Evolutionary conservation across 768 basidiomycete genomes (phyloP), one percentile per base, ranked within the genome.

Genomic region (Russula ochroleuca): DNA sequence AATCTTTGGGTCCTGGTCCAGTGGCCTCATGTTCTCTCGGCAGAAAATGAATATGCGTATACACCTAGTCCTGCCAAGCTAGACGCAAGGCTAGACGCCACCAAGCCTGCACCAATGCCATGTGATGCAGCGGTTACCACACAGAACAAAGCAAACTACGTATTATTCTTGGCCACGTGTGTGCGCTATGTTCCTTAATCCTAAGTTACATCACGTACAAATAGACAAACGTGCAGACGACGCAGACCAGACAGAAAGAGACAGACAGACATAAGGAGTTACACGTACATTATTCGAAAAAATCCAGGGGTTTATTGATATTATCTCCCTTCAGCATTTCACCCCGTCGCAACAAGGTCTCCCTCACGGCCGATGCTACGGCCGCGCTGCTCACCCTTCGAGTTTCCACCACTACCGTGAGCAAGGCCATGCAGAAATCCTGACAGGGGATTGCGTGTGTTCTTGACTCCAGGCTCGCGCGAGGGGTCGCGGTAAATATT

Each of bases 1-100:
- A 81, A 64, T 85, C 83, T 69, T 87, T 85, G 1, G 81, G 79
- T 0, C 79, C 80, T 25, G 35, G 28, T 28, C 5, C 28, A 28
- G 28, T 3, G 6, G 54, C 28, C 28, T 28, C 28, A 28, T 5
- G 60, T 21, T 82, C 83, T 1, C 47, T 58, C 33, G 59, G 57
- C 10, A 80, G 61, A 25, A 69, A 75, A 63, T 82, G 80, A 64
- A 28, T 5, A 28, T 28, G 28, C 28, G 28, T 28, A 2, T 28
- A 28, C 28, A n/a, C n/a, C n/a, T n/a, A n/a, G n/a, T n/a, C n/a
- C n/a, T n/a, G n/a, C n/a, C n/a, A n/a, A n/a, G n/a, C n/a, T n/a
- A n/a, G n/a, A n/a, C n/a, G n/a, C n/a, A n/a, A n/a, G n/a, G n/a
- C n/a, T n/a, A n/a, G n/a, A n/a, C n/a, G n/a, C n/a, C n/a, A n/a